Conservation (phyloP, 371 early-diverging fungal genomes). For the Aphelidium insulamus region DNA sequence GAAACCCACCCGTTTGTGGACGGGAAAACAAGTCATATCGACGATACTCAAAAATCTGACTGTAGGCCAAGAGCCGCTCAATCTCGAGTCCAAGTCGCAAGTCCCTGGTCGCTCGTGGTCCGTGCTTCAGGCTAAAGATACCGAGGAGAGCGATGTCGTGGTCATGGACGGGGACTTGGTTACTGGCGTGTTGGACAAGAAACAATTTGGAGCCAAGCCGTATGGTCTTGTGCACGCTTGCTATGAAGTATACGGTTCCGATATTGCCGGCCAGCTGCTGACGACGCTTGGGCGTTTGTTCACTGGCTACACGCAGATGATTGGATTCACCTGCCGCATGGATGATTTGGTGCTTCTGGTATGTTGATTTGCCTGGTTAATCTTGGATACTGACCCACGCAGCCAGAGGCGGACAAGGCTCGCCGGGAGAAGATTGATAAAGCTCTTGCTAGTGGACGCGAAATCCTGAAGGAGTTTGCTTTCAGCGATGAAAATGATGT, state of each 20-base stretch:
- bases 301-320: slow-evolving; percentile 71
- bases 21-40: slow-evolving; percentile 94
- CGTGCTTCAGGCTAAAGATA: slow-evolving; percentile 23
- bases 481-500: no score
- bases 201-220: slow-evolving; percentile 85
- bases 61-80: slow-evolving; percentile 43
- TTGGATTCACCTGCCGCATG: slow-evolving; percentile 95
- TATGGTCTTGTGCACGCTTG: slow-evolving; percentile 91
- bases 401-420: no score
- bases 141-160: slow-evolving; percentile 61
- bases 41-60: slow-evolving; percentile 74
- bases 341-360: slow-evolving; percentile 96
- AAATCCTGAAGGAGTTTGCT: no score
- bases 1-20: slow-evolving; percentile 79
- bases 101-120: slow-evolving; percentile 79
- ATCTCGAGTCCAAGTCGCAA: slow-evolving; percentile 65
- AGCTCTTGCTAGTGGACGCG: no score
- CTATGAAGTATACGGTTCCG: slow-evolving; percentile 90
- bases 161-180: slow-evolving; percentile 70
- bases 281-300: slow-evolving; percentile 86
- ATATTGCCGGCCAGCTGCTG: slow-evolving; percentile 74
- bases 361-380: no score
- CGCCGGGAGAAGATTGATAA: no score
- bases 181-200: slow-evolving; percentile 93
- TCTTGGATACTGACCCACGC: background rate